Base-by-base conservation (phyloP, 306 rosid genomes). In the Prunus mume region DNA sequence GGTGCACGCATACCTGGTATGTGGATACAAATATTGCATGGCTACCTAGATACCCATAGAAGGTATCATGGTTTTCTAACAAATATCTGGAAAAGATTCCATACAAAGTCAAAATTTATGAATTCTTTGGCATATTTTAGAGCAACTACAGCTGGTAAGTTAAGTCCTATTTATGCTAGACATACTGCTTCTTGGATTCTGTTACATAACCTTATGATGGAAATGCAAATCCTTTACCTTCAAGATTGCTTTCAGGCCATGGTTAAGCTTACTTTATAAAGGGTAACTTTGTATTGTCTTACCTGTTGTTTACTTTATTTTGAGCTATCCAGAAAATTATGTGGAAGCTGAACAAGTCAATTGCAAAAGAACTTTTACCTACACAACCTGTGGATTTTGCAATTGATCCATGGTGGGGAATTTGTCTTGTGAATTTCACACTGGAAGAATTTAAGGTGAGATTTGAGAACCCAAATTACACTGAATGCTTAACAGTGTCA, bases 281-380 rank as follows among this genome's bases (percentile, higher is more conserved):
- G 5, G 65, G 75, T 70, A 34, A 22, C 61, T 71, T 22, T 60
- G 52, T 27, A 49, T 63, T 62, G 27, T 71, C 75, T 86, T 66
- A 82, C 81, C 66, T 41, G 47, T 76, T 77, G 76, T 80, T 74
- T 72, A 43, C 76, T 75, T 80, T 58, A 69, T 83, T 86, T 86
- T 89, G 87, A 84, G 85, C 81, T 80, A 79, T 86, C 79, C 96
- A 94, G 98, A 94, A 94, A 91, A 94, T 94, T 69, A 94, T 85
- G 98, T 94, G 97, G 98, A 94, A 94, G 89, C 81, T 94, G 83
- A 94, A 91, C 86, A 94, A 94, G 92, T 91, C 98, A 65, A 91
- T 94, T 79, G 98, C 97, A 74, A 94, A 89, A 83, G 98, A 94
- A 75, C 90, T 81, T 71, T 84, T 94, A 85, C 98, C 98, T 28